Conservation (phyloP, 441 rosid species). For the Flueggea neowawraea region DNA sequence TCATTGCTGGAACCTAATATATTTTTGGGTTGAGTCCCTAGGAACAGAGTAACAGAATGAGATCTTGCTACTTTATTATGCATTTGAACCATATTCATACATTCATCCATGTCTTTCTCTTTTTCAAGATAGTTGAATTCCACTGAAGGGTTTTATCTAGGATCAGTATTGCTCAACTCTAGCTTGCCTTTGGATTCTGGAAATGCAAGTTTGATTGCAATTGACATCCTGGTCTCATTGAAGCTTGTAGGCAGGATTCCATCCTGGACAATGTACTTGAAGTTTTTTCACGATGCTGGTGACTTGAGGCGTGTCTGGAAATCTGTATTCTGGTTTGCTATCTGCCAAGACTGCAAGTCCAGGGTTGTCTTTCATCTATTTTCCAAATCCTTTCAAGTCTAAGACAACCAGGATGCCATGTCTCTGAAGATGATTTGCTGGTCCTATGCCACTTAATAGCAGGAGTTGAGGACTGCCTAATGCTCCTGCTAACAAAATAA, state of each 20-base stretch:
- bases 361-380: slow-evolving; percentile 64
- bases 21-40: slow-evolving; percentile 32
- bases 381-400: slow-evolving; percentile 44
- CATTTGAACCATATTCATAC: slow-evolving; percentile 48
- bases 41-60: slow-evolving; percentile 39
- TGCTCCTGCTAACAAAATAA: slow-evolving; percentile 73
- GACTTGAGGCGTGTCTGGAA: slow-evolving; percentile 64
- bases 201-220: slow-evolving; percentile 65
- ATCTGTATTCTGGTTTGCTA: slow-evolving; percentile 32
- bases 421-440: slow-evolving; percentile 39
- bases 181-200: slow-evolving; percentile 67
- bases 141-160: slow-evolving; percentile 60
- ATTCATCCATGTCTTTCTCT: slow-evolving; percentile 46
- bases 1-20: slow-evolving; percentile 26
- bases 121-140: slow-evolving; percentile 58
- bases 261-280: slow-evolving; percentile 53
- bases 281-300: slow-evolving; percentile 56
- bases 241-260: slow-evolving; percentile 43
- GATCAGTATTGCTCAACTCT: slow-evolving; percentile 38
- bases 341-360: slow-evolving; percentile 42
- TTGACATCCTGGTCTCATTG: slow-evolving; percentile 51
- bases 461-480: slow-evolving; percentile 79
- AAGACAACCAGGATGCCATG: slow-evolving; percentile 38
- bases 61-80: slow-evolving; percentile 54
- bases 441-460: slow-evolving; percentile 69